These are phyloP conservation scores for Skeletonema tropicum DNA, from an alignment of 108 stramenopile genomes.

Conservation along the genomic window DNA sequence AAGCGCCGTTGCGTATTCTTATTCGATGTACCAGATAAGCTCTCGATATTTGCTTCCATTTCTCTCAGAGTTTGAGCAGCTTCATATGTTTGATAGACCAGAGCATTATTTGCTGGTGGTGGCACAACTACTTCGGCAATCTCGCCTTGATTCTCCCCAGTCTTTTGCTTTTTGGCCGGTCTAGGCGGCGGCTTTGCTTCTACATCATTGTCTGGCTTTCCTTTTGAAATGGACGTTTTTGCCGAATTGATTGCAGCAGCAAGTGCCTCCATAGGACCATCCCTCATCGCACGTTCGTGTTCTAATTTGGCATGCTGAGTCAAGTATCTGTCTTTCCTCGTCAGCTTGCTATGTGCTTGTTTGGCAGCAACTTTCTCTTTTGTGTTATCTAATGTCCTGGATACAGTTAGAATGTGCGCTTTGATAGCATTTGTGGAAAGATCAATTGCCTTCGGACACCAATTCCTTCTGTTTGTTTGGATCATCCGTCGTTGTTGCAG, in stretches of 20 bases:
- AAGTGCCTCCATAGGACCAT: background rate
- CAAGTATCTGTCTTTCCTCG: background rate
- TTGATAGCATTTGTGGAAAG: background rate
- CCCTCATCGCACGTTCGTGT: background rate
- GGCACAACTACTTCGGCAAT: background rate
- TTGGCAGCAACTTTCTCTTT: background rate
- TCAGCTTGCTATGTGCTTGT: background rate
- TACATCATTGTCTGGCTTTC: background rate
- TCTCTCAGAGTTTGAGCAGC: background rate
- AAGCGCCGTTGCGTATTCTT: background rate
- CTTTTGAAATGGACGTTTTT: background rate
- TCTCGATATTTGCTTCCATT: background rate
- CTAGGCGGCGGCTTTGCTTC: background rate
- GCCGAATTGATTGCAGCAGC: background rate
- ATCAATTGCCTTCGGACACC: background rate
- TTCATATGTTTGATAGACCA: slow-evolving; percentile 6
- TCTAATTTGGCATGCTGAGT: background rate
- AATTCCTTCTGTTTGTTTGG: background rate
- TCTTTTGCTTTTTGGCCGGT: background rate
- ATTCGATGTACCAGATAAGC: background rate
- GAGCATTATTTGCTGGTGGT: background rate
- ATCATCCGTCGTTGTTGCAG: background rate
- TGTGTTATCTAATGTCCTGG: background rate
- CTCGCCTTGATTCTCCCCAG: background rate
- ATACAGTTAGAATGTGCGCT: background rate